These are phyloP conservation scores for Coemansia sp. DNA, from an alignment of 192 early-diverging fungal species.

Conservation along the genomic window DNA sequence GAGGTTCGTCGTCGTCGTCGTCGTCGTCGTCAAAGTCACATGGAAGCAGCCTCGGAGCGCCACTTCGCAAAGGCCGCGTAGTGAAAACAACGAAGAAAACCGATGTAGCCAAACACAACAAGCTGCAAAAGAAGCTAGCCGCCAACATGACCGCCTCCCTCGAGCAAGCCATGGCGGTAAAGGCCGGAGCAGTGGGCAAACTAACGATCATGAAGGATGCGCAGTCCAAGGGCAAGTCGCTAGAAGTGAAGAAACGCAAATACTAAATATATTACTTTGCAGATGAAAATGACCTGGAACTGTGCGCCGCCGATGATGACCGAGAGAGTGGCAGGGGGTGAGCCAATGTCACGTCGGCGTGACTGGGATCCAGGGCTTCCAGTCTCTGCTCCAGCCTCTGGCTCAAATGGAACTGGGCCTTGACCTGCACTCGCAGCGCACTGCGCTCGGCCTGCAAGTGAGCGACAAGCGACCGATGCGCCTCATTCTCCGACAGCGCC, in stretches of 20 bases:
- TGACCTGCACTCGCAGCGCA: constrained; percentile 40
- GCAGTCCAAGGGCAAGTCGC: constrained; percentile 55
- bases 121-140: constrained; percentile 41
- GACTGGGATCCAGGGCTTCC: constrained; percentile 22
- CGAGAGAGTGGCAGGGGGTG: constrained; percentile 5
- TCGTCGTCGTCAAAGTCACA: background rate
- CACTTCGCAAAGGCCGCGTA: constrained; percentile 35
- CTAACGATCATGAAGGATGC: constrained; percentile 67
- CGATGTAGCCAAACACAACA: constrained; percentile 20
- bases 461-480: constrained; percentile 25
- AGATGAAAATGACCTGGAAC: constrained; percentile 28
- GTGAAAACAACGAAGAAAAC: constrained; percentile 45
- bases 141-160: constrained; percentile 40
- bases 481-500: constrained; percentile 34
- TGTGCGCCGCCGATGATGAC: constrained; percentile 43
- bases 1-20: background rate
- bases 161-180: constrained; percentile 62
- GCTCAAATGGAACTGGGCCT: constrained; percentile 48
- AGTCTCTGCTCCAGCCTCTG: constrained; percentile 51
- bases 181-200: constrained; percentile 66
- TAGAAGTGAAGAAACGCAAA: constrained; percentile 48
- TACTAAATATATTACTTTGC: constrained; percentile 23
- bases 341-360: background rate
- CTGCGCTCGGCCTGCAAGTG: constrained; percentile 47
- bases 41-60: background rate